Conservation (phyloP, 2,329 filamentous ascomycete species). For the Fusarium concolor region DNA sequence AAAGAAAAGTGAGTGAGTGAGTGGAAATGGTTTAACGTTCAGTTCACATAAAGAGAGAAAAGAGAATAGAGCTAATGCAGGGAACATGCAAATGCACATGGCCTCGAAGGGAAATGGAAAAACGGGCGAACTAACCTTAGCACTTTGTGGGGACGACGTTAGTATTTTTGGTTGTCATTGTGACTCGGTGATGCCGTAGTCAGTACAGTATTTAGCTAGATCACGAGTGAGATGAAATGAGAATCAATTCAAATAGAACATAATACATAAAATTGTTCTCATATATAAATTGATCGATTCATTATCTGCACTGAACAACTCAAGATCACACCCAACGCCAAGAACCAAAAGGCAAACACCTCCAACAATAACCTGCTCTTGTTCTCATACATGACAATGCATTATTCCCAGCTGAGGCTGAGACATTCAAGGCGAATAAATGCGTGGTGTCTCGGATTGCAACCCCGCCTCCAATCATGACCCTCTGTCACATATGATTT, state of each 20-base stretch:
- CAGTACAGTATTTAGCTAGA: too few relatives aligned
- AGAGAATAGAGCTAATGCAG: conserved; percentile 19
- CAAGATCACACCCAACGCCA: not conserved
- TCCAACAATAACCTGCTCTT: not conserved
- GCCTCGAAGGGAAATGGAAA: conserved; percentile 27
- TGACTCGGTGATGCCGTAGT: conserved; percentile 7
- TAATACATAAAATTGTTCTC: too few relatives aligned
- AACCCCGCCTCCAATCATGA: conserved; percentile 22
- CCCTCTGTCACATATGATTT: conserved; percentile 13
- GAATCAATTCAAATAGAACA: too few relatives aligned
- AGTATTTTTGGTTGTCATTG: not conserved
- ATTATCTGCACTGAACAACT: not conserved
- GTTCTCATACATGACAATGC: not conserved
- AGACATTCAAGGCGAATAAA: conserved; percentile 27
- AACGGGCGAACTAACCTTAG: not conserved
- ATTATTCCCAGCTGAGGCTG: conserved; percentile 22
- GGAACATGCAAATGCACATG: conserved; percentile 28
- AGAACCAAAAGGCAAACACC: not conserved
- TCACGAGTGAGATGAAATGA: too few relatives aligned
- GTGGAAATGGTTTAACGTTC: not conserved
- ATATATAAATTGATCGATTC: too few relatives aligned
- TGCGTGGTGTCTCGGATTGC: conserved; percentile 21
- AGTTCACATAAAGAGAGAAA: not conserved
- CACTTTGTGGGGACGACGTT: conserved; percentile 8
- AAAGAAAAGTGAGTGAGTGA: not conserved